phyloP scores from a whole-genome alignment of 805 yeast genomes.

The Metschnikowia anglica region DNA sequence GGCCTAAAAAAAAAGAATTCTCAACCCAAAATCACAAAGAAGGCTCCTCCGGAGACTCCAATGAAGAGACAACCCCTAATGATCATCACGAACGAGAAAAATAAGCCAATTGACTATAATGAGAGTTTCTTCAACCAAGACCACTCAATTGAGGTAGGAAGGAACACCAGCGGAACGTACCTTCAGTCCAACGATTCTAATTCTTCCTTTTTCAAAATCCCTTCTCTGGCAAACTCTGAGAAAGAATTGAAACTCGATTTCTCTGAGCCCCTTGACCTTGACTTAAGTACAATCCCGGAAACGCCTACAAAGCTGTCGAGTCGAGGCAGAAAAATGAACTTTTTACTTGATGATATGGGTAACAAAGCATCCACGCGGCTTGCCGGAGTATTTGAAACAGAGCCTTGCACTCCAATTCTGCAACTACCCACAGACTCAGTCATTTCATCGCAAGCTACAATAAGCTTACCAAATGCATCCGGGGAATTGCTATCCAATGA shows the following conservation, averaged over 20 bases:
- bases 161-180: conserved; percentile 25
- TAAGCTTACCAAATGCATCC: conserved; percentile 14
- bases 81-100: conserved; percentile 27
- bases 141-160: conserved; percentile 40
- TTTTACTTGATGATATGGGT: conserved; percentile 4
- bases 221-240: conserved; percentile 20
- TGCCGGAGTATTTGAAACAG: conserved; percentile 8
- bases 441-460: conserved; percentile 25
- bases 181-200: conserved; percentile 33
- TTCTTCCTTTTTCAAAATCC: conserved; percentile 34
- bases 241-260: conserved; percentile 22
- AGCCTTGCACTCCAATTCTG: conserved; percentile 23
- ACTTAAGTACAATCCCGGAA: conserved; percentile 28
- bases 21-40: conserved; percentile 22
- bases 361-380: conserved; percentile 3
- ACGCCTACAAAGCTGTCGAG: conserved; percentile 37
- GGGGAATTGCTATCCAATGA: conserved; percentile 13
- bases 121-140: conserved; percentile 18
- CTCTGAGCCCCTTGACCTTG: conserved; percentile 19
- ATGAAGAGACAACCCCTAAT: conserved; percentile 43
- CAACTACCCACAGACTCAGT: conserved; percentile 21
- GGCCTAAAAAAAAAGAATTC: conserved; percentile 62
- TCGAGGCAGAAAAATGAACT: conserved; percentile 15
- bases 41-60: conserved; percentile 46
- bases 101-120: conserved; percentile 14